Percentiles rank a stretch among this genome's conserved stretches.
Evolutionary conservation across 2,329 filamentous ascomycete species (phyloP).

Genomic region (Aspergillus japonicus): DNA sequence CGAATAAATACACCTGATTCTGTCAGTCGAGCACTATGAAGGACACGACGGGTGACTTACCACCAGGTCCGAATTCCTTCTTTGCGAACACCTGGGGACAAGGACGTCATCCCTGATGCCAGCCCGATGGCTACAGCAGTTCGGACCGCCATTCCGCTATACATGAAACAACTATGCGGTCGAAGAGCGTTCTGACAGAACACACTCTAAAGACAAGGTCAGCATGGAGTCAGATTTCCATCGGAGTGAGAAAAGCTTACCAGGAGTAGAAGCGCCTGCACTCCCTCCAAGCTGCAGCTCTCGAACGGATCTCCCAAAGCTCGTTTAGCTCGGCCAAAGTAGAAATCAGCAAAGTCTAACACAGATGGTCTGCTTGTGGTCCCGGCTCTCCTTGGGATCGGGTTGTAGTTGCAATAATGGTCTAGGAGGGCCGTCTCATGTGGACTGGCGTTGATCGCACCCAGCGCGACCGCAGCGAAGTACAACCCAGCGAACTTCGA

Average conservation of each 20-base stretch:
- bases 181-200: slow-evolving; percentile 36
- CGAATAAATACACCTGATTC: slow-evolving; percentile 20
- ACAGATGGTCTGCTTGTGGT: slow-evolving; percentile 11
- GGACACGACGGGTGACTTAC: slow-evolving; percentile 11
- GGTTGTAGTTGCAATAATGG: slow-evolving; percentile 19
- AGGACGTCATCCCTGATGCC: slow-evolving; percentile 26
- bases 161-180: slow-evolving; percentile 38
- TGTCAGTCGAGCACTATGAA: not conserved
- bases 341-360: slow-evolving; percentile 27
- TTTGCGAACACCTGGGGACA: slow-evolving; percentile 14
- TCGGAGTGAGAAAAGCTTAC: slow-evolving; percentile 3
- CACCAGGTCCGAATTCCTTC: slow-evolving; percentile 28
- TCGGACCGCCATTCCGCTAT: slow-evolving; percentile 36
- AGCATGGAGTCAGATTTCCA: not conserved
- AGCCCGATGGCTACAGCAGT: slow-evolving; percentile 36
- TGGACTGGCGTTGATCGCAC: slow-evolving; percentile 28
- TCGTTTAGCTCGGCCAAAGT: slow-evolving; percentile 26
- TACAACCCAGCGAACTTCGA: slow-evolving; percentile 27
- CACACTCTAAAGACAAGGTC: slow-evolving; percentile 14
- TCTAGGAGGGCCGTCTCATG: slow-evolving; percentile 22
- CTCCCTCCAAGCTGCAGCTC: slow-evolving; percentile 27
- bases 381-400: not conserved
- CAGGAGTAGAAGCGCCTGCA: slow-evolving; percentile 28
- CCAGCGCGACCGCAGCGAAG: slow-evolving; percentile 30
- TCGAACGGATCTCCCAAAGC: slow-evolving; percentile 32